Percentiles rank a stretch among this genome's conserved stretches.
These are phyloP conservation scores for Fusarium sp. DNA, from an alignment of 2,329 filamentous ascomycete genomes.

Conservation along the genomic window DNA sequence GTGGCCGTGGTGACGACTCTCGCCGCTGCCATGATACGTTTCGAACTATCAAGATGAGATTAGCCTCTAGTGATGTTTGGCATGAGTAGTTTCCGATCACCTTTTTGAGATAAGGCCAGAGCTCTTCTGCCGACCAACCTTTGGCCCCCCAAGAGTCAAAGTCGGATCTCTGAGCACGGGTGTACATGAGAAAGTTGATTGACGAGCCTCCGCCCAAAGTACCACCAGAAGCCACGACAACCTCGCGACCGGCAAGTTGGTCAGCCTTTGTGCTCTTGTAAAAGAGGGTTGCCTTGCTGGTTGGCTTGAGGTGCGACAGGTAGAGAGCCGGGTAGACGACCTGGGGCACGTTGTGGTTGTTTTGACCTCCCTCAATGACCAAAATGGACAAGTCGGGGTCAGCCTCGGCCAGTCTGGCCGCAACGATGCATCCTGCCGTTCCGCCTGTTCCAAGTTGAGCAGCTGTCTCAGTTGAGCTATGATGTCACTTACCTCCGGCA, in stretches of 20 bases:
- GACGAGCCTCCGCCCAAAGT: constrained; percentile 46
- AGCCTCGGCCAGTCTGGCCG: background rate
- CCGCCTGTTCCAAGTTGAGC: background rate
- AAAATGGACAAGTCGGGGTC: background rate
- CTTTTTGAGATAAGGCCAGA: constrained; percentile 47
- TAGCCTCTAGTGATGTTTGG: background rate
- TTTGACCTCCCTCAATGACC: background rate
- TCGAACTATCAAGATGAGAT: background rate
- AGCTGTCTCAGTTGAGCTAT: background rate
- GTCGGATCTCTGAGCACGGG: constrained; percentile 44
- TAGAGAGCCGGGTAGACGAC: constrained; percentile 19
- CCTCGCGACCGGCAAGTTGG: constrained; percentile 30
- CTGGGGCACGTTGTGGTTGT: background rate
- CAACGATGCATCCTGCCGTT: background rate
- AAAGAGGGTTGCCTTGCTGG: constrained; percentile 34
- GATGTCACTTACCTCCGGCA: background rate
- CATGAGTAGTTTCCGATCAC: background rate
- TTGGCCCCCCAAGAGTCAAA: constrained; percentile 47
- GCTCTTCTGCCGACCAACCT: constrained; percentile 47
- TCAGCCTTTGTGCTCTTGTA: constrained; percentile 36
- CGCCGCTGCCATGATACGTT: background rate
- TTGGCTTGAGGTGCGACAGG: constrained; percentile 28
- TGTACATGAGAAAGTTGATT: constrained; percentile 47
- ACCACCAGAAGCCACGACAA: constrained; percentile 39
- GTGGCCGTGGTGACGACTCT: background rate